Percentiles rank a stretch among this genome's conserved stretches.
Evolutionary conservation across 2,329 filamentous ascomycete species (phyloP).

Genomic region (Huntiella moniliformis): DNA sequence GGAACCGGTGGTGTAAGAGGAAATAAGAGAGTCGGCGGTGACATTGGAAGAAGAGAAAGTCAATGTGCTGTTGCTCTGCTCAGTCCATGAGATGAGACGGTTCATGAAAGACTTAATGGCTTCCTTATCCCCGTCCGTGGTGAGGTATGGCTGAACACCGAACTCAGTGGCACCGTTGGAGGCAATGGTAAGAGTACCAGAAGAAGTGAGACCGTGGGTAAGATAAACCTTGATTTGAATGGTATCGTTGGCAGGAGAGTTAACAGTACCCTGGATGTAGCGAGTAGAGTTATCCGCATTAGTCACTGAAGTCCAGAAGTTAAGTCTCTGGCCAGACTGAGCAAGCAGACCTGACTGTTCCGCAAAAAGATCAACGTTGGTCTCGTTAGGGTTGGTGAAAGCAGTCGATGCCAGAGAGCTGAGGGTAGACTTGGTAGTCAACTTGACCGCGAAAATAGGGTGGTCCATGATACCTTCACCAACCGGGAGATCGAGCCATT

Average conservation of each 20-base stretch:
- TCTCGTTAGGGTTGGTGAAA: conserved; percentile 17
- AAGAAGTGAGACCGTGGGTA: conserved; percentile 40
- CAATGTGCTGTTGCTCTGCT: conserved; percentile 30
- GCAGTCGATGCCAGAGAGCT: conserved; percentile 13
- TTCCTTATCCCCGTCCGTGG: conserved; percentile 37
- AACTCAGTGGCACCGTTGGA: conserved; percentile 39
- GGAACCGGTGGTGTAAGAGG: conserved; percentile 42
- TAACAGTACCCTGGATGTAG: conserved; percentile 39
- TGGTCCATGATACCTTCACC: conserved; percentile 41
- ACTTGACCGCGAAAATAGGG: conserved; percentile 21
- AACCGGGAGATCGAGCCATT: conserved; percentile 40
- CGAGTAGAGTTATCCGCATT: conserved; percentile 27
- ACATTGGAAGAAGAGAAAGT: conserved; percentile 23
- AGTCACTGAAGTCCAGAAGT: conserved; percentile 29
- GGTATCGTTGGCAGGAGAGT: conserved; percentile 39
- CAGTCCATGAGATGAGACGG: conserved; percentile 32
- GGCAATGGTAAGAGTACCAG: conserved; percentile 42
- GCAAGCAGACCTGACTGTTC: conserved; percentile 23
- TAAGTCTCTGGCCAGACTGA: conserved; percentile 27
- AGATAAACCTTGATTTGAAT: conserved; percentile 43
- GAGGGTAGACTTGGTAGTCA: conserved; percentile 16
- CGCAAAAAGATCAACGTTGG: conserved; percentile 19
- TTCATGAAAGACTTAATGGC: conserved; percentile 42
- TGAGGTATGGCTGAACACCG: conserved; percentile 40
- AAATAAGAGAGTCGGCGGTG: conserved; percentile 33